Conservation (phyloP, 139 green algal genomes). For the Chlamydomonas asymmetrica region DNA sequence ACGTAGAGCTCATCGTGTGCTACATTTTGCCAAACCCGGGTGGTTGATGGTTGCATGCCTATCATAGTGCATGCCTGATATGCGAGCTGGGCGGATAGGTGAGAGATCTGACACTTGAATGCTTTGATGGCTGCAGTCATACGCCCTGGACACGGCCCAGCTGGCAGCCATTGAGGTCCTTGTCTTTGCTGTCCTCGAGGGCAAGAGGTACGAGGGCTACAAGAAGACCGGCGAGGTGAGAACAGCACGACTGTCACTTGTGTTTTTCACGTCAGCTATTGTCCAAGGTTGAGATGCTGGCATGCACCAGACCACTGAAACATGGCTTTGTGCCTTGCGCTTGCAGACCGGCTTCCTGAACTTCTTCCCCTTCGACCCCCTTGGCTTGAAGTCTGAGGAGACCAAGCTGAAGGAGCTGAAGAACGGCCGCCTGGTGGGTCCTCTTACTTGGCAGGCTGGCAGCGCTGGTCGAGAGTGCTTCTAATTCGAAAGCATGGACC, state of each 20-base stretch:
- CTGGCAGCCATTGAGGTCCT: slow-evolving; percentile 76
- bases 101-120: no score
- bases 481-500: no score
- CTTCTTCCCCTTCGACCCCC: slow-evolving; percentile 74
- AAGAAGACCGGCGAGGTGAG: slow-evolving; percentile 73
- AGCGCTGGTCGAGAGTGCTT: not conserved
- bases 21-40: no score
- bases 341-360: slow-evolving; percentile 37
- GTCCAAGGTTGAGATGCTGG: not conserved
- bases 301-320: no score
- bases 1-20: no score
- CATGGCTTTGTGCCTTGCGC: not conserved
- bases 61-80: no score
- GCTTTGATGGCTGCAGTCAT: slow-evolving; percentile 41
- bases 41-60: no score
- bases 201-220: slow-evolving; percentile 85
- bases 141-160: slow-evolving; percentile 58
- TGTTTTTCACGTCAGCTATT: no score
- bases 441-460: slow-evolving; percentile 14
- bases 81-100: no score
- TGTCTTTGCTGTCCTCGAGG: slow-evolving; percentile 84
- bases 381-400: slow-evolving; percentile 60
- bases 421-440: slow-evolving; percentile 69
- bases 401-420: slow-evolving; percentile 83
- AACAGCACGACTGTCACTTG: no score